These are phyloP conservation scores for Teunomyces stri DNA, from an alignment of 805 yeast species.

Conservation along the genomic window DNA sequence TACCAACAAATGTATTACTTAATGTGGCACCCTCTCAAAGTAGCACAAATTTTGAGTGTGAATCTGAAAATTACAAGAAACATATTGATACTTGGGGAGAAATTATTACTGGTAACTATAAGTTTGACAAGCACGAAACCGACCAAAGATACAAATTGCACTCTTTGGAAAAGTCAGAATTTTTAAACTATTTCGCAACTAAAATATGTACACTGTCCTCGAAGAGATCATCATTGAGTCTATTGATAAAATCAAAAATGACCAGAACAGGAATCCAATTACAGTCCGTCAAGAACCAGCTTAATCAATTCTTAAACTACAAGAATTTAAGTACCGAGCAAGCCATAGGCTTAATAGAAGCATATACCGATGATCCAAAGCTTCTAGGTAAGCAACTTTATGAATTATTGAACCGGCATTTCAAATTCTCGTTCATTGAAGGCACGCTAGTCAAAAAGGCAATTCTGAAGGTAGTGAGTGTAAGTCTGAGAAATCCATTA, in stretches of 20 bases:
- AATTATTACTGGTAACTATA: slow-evolving; percentile 43
- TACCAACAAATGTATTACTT: slow-evolving; percentile 22
- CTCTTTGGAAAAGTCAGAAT: slow-evolving; percentile 22
- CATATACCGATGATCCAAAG: background rate
- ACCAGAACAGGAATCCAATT: slow-evolving; percentile 4
- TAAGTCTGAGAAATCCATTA: background rate
- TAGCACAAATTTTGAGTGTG: slow-evolving; percentile 22
- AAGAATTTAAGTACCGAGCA: slow-evolving; percentile 1
- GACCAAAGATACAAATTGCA: slow-evolving; percentile 33
- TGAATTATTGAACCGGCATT: background rate
- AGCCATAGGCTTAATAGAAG: background rate
- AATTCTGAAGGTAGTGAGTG: background rate
- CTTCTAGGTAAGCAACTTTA: background rate
- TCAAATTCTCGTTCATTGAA: background rate
- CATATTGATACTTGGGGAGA: slow-evolving; percentile 54
- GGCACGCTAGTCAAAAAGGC: background rate
- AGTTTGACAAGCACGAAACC: slow-evolving; percentile 33
- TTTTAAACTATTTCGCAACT: slow-evolving; percentile 9
- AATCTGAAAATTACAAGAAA: slow-evolving; percentile 12
- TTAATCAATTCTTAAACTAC: background rate
- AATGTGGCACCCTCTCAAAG: slow-evolving; percentile 23
- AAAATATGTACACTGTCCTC: slow-evolving; percentile 14
- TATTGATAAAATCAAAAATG: slow-evolving; percentile 13
- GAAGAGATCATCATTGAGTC: slow-evolving; percentile 10
- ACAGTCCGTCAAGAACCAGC: background rate